Base-by-base conservation (phyloP, 2,329 filamentous ascomycete species). In the Rosellinia necatrix region DNA sequence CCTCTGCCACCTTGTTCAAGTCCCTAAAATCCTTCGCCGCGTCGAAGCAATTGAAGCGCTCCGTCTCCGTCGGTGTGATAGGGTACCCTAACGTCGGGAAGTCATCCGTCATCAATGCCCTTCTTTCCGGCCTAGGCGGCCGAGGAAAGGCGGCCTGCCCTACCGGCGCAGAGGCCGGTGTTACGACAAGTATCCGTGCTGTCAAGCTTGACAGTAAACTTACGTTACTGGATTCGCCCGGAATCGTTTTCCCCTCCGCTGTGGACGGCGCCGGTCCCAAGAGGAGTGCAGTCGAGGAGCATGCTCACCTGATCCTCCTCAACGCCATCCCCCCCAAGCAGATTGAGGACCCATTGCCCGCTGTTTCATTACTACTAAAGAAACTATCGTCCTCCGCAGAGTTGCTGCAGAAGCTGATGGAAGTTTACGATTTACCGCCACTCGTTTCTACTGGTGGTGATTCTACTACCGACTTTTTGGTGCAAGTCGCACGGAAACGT, bases 21-120 rank as follows among this genome's bases (percentile, higher is more conserved):
- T 90, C 92, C 1, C 84, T 97, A 59, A 97, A 97, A 79, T 88
- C 90, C 38, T 97, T 90, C 70, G 90, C 92, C 8, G 88, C 90
- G 55, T 84, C 83, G 58, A 89, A 90, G 67, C 88, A 96, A 71
- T 79, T 97, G 64, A 96, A 96, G 81, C 88, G 92, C 53, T 88
- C 92, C 49, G 86, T 96, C 67, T 92, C 90, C 17, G 92, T 97
- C 58, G 92, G 92, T 63, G 90, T 97, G 60, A 96, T 97, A 66
- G 92, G 92, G 24, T 97, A 96, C 73, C 92, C 92, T 67, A 97
- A 97, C 72, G 92, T 96, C 57, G 92, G 92, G 71, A 97, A 97
- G 79, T 96, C 91, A 24, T 96, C 92, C 47, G 91, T 97, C 68
- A 96, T 97, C 81, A 97, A 97, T 73, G 90, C 92, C 13, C 85